Conservation (phyloP, 345 rosid species). For the Murraya paniculata region DNA sequence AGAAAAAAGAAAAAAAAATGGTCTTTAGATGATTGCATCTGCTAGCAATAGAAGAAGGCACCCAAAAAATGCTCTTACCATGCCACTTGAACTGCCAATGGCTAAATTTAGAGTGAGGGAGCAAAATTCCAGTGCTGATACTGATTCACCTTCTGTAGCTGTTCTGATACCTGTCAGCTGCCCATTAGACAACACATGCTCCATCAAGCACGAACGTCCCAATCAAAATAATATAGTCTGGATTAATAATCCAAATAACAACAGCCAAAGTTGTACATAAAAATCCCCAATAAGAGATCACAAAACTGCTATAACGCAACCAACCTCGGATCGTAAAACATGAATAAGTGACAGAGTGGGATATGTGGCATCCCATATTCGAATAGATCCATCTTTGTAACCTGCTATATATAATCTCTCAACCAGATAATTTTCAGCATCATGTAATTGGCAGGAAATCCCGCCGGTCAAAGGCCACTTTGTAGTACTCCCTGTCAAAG, state of each 20-base stretch:
- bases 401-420: conserved; percentile 77
- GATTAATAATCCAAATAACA: conserved; percentile 5
- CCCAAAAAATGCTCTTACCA: conserved; percentile 51
- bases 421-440: conserved; percentile 44
- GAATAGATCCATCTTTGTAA: conserved; percentile 77
- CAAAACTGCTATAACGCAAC: conserved; percentile 19
- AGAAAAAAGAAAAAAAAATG: conserved; percentile 6
- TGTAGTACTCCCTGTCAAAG: conserved; percentile 30
- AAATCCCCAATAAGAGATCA: conserved; percentile 14
- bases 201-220: conserved; percentile 1
- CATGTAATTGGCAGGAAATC: conserved; percentile 46
- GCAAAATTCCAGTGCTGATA: conserved; percentile 65
- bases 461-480: conserved; percentile 90
- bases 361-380: conserved; percentile 79
- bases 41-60: conserved; percentile 14
- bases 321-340: conserved; percentile 54
- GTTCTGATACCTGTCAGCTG: conserved; percentile 46
- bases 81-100: conserved; percentile 62
- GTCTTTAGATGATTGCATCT: conserved; percentile 20
- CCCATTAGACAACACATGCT: conserved; percentile 21
- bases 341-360: conserved; percentile 57
- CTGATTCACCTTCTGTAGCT: conserved; percentile 44
- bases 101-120: conserved; percentile 57
- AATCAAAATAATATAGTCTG: conserved; percentile 3
- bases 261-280: conserved; percentile 1